Base-by-base conservation (phyloP, 148 eudicot species). In the Silene conica region DNA sequence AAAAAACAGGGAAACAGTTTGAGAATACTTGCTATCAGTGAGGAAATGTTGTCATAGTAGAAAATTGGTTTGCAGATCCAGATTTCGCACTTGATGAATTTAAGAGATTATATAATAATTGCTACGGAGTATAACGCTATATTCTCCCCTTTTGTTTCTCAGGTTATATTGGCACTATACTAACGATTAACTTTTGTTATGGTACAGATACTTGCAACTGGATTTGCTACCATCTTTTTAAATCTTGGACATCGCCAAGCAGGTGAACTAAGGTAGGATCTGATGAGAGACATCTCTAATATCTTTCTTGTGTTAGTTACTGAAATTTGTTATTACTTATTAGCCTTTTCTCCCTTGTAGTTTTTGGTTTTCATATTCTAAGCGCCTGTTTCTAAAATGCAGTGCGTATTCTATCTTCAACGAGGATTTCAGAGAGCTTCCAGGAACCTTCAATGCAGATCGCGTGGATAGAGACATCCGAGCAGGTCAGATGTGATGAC, bases 341-440 rank as follows among this genome's bases (percentile, higher is more conserved):
- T 2, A 13, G 55, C 55, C 14, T 43, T 56, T 16, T 50, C 23
- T 18, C 26, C 26, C 63, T 59, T 59, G 14, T 22, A 59, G 14
- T 38, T 67, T 68, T 21, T 9, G n/a, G 45, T 18, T 48, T 15
- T 26, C 62, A 18, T 63, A 58, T 21, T 21, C 72, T 80, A 26
- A 25, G 57, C 20, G 45, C 60, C 22, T 41, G 67, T 18, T 18
- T 4, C 22, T 64, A 18, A 63, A 76, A 55, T 81, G 80, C 91
- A 93, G 98, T 76, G 97, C 98, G 56, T 90, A 95, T 83, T 95
- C 99, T 20, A 86, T 95, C 83, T 95, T 95, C 83, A 95, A 95
- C 69, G 97, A 92, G 83, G 94, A 87, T 77, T 95, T 95, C 67
- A 84, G 96, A 82, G 99, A 95, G 86, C 89, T 95, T 65, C 99